phyloP scores from a whole-genome alignment of 345 rosid genomes.

The Theobroma cacao region DNA sequence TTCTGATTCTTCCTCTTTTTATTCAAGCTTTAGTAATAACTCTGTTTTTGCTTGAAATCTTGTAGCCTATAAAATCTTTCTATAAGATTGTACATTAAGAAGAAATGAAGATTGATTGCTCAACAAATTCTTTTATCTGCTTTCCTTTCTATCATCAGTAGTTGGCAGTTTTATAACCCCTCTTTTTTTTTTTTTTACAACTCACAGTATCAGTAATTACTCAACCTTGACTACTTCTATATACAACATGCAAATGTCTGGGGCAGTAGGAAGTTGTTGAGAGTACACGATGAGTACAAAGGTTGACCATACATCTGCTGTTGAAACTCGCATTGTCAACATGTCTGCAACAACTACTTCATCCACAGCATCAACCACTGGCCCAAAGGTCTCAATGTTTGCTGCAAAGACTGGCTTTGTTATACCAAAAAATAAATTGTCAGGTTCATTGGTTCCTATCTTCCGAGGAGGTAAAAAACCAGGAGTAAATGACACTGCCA shows the following conservation, averaged over 20 bases:
- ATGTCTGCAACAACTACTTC: constrained; percentile 41
- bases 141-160: background rate
- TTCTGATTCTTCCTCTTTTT: no score
- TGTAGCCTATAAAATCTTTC: background rate
- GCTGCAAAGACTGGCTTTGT: constrained; percentile 81
- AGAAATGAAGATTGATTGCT: background rate
- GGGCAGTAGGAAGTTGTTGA: constrained; percentile 1
- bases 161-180: background rate
- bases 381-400: constrained; percentile 67
- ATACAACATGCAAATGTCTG: background rate
- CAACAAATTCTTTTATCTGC: background rate
- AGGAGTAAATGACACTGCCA: constrained; percentile 33
- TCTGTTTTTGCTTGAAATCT: background rate
- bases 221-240: background rate
- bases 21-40: background rate
- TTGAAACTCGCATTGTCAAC: constrained; percentile 25
- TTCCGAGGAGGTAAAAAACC: constrained; percentile 52
- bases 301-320: constrained; percentile 27
- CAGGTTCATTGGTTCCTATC: constrained; percentile 78
- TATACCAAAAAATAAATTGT: constrained; percentile 86
- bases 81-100: background rate
- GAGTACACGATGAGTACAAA: constrained; percentile 24
- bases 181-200: background rate
- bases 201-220: background rate
- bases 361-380: constrained; percentile 32